Base-by-base conservation (phyloP, 2,329 filamentous ascomycete genomes). In the Fusarium virguliforme region DNA sequence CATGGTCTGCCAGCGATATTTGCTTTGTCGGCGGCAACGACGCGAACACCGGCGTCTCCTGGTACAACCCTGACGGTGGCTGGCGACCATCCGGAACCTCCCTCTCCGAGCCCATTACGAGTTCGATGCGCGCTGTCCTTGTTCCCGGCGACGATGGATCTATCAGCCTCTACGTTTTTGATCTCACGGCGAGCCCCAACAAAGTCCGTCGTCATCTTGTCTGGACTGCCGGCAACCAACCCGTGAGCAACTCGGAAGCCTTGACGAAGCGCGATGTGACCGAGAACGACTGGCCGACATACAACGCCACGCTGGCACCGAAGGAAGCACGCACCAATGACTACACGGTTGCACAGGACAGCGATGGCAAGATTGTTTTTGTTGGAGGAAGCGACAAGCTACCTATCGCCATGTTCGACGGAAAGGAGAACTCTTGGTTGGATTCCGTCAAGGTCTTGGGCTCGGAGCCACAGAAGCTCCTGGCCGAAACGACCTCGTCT, bases 91-190 rank as follows among this genome's bases (percentile, higher is more conserved):
- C 93, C 8, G 89, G 90, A 7, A 87, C 89, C 4, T 87, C 87
- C 4, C 83, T 98, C 26, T 84, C 87, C 0, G 80, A 85, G 13
- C 88, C 90, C 1, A 80, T 86, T 15, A 89, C 86, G 3, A 83
- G 86, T 3, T 85, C 79, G 1, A 78, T 91, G 53, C 88, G 91
- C 76, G 89, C 88, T 28, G 85, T 89, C 0, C 76, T 97, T 4
- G 81, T 97, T n/a, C 83, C 85, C 12, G 92, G 92, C 24, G 87
- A 89, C 43, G 94, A 97, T 78, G 90, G 88, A 30, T 95, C 92
- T 80, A 95, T 93, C 77, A 89, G 91, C 40, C 83, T 98, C 18
- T 90, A 94, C 74, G 89, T 90, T 10, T 97, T 96, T 74, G 90
- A 97, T 77, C 87, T 94, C 81, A 87, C 87, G 13, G 85, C 86